These are phyloP conservation scores for Pugionium cornutum DNA, from an alignment of 345 rosid genomes.

Conservation along the genomic window DNA sequence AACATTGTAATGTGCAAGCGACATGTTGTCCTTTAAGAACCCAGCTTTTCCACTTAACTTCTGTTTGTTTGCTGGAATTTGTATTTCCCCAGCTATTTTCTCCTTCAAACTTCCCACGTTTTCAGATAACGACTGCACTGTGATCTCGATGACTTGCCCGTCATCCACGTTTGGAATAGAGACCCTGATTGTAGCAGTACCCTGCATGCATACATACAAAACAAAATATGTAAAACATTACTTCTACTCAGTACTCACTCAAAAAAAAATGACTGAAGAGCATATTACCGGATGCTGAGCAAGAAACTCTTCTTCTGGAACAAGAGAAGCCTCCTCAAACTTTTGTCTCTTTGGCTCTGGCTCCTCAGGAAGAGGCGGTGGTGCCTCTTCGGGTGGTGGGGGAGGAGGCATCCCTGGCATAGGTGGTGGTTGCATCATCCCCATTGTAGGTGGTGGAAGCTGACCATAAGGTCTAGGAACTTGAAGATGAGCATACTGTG, in stretches of 20 bases:
- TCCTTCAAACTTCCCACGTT: slow-evolving; percentile 84
- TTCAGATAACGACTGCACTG: slow-evolving; percentile 71
- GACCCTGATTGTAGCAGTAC: slow-evolving; percentile 59
- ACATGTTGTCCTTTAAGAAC: slow-evolving; percentile 86
- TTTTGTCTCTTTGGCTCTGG: slow-evolving; percentile 90
- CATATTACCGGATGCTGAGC: slow-evolving; percentile 65
- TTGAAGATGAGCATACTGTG: slow-evolving; percentile 59
- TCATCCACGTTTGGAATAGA: slow-evolving; percentile 74
- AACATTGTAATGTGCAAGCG: slow-evolving; percentile 79
- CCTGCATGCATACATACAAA: slow-evolving; percentile 42
- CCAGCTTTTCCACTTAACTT: slow-evolving; percentile 88
- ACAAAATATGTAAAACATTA: neutral
- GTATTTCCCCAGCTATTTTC: slow-evolving; percentile 87
- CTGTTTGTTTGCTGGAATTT: slow-evolving; percentile 84
- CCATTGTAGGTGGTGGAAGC: slow-evolving; percentile 45
- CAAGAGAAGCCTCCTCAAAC: slow-evolving; percentile 76
- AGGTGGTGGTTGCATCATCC: slow-evolving; percentile 66
- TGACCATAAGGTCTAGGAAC: slow-evolving; percentile 56
- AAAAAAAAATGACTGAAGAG: neutral
- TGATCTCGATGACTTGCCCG: slow-evolving; percentile 68
- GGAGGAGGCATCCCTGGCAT: slow-evolving; percentile 63
- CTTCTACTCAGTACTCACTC: neutral
- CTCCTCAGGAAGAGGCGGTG: slow-evolving; percentile 96
- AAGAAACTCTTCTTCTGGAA: slow-evolving; percentile 79
- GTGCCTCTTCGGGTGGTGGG: slow-evolving; percentile 82